Percentiles rank a stretch among this genome's conserved stretches.
phyloP scores from a whole-genome alignment of 495 filamentous ascomycete genomes.

The Penicillium chermesinum region DNA sequence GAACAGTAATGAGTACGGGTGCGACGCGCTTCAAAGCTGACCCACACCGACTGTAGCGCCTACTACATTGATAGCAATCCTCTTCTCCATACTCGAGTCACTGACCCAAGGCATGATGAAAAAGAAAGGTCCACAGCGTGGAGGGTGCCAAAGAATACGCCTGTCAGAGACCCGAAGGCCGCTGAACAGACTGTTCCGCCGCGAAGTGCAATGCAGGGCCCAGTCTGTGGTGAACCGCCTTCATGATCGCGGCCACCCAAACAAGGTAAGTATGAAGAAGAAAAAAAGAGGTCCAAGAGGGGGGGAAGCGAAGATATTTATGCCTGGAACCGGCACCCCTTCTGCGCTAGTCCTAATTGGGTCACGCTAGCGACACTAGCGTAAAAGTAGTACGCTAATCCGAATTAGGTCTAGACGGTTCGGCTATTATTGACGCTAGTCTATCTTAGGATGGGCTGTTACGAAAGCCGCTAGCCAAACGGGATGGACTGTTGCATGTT shows the following conservation, averaged over 20 bases:
- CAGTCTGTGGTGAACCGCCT: slow-evolving; percentile 53
- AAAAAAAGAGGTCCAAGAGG: slow-evolving; percentile 40
- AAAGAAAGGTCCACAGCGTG: slow-evolving; percentile 43
- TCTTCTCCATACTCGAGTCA: slow-evolving; percentile 51
- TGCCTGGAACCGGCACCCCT: neutral
- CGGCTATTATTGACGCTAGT: no score
- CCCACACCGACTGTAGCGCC: no score
- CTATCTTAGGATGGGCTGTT: no score
- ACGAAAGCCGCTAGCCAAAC: no score
- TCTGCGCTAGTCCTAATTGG: slow-evolving; percentile 16
- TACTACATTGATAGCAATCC: no score
- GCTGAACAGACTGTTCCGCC: slow-evolving; percentile 61
- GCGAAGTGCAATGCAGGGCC: slow-evolving; percentile 76
- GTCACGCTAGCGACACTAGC: no score
- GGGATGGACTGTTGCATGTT: no score
- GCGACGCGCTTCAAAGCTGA: no score
- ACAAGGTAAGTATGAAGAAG: slow-evolving; percentile 75
- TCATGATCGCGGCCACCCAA: slow-evolving; percentile 58
- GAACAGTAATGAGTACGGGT: no score
- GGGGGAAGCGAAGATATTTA: slow-evolving; percentile 24
- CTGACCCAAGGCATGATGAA: slow-evolving; percentile 50
- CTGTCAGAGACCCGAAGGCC: slow-evolving; percentile 65
- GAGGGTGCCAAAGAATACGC: slow-evolving; percentile 69
- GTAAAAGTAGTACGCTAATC: no score
- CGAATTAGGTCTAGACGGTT: no score